phyloP scores from a whole-genome alignment of 2,329 filamentous ascomycete species.

The Tolypocladium amazonense region DNA sequence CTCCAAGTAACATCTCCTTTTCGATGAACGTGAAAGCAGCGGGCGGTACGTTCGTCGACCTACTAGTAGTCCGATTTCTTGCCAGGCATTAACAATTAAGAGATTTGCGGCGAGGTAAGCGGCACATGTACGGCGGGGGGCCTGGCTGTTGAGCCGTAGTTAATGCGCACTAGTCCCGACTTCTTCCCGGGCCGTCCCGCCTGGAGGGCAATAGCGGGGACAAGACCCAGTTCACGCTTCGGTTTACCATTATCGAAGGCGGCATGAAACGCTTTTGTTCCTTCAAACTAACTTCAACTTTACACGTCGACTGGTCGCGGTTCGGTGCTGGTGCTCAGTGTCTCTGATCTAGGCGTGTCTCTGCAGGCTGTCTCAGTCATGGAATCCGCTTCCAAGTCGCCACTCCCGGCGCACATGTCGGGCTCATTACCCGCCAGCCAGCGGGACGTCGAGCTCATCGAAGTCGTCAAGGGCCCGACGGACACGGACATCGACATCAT shows the following conservation, averaged over 20 bases:
- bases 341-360: background rate
- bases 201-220: too few relatives aligned
- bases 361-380: background rate
- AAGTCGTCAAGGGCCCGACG: background rate
- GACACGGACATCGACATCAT: background rate
- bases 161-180: background rate
- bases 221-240: background rate
- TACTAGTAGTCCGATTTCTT: too few relatives aligned
- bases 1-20: too few relatives aligned
- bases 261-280: background rate
- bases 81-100: too few relatives aligned
- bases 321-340: background rate
- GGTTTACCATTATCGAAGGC: too few relatives aligned
- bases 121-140: background rate
- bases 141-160: too few relatives aligned
- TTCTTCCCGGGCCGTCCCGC: background rate
- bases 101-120: too few relatives aligned
- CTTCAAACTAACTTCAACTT: background rate
- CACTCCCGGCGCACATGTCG: background rate
- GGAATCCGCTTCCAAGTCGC: background rate
- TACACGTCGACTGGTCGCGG: background rate
- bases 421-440: too few relatives aligned
- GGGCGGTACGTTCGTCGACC: too few relatives aligned
- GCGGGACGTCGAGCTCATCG: background rate
- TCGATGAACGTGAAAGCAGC: too few relatives aligned